Evolutionary conservation across 768 basidiomycete species (phyloP).

Genomic region (Piloderma croceum): DNA sequence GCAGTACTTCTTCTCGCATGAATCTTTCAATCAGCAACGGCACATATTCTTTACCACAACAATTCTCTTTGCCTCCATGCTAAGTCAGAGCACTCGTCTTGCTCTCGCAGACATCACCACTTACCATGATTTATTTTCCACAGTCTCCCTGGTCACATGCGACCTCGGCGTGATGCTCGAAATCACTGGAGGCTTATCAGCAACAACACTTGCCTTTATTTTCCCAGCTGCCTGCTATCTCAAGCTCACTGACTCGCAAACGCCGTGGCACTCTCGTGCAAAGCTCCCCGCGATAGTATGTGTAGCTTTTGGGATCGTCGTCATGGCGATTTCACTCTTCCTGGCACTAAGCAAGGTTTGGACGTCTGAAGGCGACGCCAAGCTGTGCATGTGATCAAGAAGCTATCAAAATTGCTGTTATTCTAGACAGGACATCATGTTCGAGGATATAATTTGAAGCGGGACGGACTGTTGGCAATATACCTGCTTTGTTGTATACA

Average conservation of each 20-base stretch:
- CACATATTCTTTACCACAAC: constrained; percentile 89
- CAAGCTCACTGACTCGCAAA: constrained; percentile 53
- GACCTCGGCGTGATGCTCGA: constrained; percentile 98
- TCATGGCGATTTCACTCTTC: constrained; percentile 72
- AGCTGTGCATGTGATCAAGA: constrained; percentile 66
- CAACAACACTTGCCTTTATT: constrained; percentile 88
- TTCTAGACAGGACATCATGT: too few relatives aligned
- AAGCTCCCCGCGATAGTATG: constrained; percentile 76
- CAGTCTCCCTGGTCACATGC: constrained; percentile 89
- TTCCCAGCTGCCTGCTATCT: constrained; percentile 86
- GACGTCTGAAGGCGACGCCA: constrained; percentile 64
- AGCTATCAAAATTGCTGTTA: too few relatives aligned
- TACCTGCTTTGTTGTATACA: too few relatives aligned
- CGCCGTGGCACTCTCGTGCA: constrained; percentile 61
- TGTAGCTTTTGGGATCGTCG: constrained; percentile 65
- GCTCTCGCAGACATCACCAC: background rate
- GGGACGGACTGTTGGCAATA: too few relatives aligned
- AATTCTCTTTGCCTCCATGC: constrained; percentile 76
- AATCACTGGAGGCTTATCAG: constrained; percentile 94
- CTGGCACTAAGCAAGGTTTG: constrained; percentile 76
- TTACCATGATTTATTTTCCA: too few relatives aligned
- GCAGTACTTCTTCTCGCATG: constrained; percentile 91
- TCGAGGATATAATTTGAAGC: too few relatives aligned
- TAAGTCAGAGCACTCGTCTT: constrained; percentile 46
- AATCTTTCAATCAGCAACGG: constrained; percentile 72